A percentile compares a stretch with the other conserved stretches of the same genome.
Conservation (phyloP, 2,329 filamentous ascomycete genomes). For the Geosmithia flava region DNA sequence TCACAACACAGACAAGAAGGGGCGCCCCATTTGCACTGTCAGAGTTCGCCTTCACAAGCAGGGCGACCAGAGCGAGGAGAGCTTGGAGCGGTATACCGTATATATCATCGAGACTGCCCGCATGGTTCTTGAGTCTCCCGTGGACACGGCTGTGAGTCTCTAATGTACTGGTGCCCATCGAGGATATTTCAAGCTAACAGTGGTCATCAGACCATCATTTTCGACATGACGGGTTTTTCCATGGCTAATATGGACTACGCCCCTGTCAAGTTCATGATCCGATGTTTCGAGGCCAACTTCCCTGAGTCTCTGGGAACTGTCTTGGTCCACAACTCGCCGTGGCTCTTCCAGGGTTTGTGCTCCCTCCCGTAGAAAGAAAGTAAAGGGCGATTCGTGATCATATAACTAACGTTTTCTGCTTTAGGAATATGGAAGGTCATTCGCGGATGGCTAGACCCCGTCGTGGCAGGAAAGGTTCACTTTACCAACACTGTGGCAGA, state of each 20-base stretch:
- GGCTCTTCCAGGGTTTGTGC: constrained; percentile 77
- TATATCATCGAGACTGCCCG: constrained; percentile 92
- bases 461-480: constrained; percentile 87
- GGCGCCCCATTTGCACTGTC: constrained; percentile 78
- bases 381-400: background rate
- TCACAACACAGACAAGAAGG: constrained; percentile 74
- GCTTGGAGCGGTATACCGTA: constrained; percentile 80
- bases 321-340: constrained; percentile 89
- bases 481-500: constrained; percentile 79
- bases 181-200: background rate
- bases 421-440: constrained; percentile 92
- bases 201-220: constrained; percentile 62
- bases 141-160: constrained; percentile 77
- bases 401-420: background rate
- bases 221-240: constrained; percentile 91
- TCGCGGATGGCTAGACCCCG: constrained; percentile 89
- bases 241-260: constrained; percentile 98
- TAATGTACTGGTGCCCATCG: no score
- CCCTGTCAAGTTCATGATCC: constrained; percentile 98
- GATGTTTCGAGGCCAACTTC: constrained; percentile 98
- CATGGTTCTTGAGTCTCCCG: constrained; percentile 63
- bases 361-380: background rate
- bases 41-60: constrained; percentile 70
- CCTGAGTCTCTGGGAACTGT: constrained; percentile 84
- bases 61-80: constrained; percentile 71